Evolutionary conservation across 129 eudicot genomes (phyloP).

Genomic region (Chrysanthemum seticuspe): DNA sequence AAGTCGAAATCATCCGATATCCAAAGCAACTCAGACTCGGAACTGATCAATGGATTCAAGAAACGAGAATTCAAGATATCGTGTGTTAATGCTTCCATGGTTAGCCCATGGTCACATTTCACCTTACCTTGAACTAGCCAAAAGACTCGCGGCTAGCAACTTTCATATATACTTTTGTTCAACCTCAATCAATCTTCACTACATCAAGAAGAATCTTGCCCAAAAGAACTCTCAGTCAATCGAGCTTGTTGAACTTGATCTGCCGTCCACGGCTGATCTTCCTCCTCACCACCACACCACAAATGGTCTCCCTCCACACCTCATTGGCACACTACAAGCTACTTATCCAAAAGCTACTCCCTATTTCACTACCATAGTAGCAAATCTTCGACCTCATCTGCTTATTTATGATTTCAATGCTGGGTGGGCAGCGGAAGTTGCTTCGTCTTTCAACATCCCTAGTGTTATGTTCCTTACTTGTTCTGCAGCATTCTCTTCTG

Average conservation of each 20-base stretch:
- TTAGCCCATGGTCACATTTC: no score
- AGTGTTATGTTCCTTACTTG: constrained; percentile 17
- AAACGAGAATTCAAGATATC: not conserved
- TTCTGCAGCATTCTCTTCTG: not conserved
- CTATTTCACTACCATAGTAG: constrained; percentile 22
- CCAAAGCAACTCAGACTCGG: not conserved
- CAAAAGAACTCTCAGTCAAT: no score
- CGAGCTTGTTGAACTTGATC: no score
- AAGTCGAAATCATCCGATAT: no score
- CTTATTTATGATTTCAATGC: constrained; percentile 18
- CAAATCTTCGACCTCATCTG: constrained; percentile 22
- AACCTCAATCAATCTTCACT: not conserved
- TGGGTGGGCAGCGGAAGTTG: constrained; percentile 17
- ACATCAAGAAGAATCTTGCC: no score
- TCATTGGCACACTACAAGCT: constrained; percentile 22
- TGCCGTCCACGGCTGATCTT: constrained; percentile 23
- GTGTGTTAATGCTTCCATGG: constrained; percentile 30
- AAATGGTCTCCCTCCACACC: constrained; percentile 49
- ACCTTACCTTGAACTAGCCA: constrained; percentile 45
- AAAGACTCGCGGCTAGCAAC: constrained; percentile 27
- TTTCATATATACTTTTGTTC: constrained; percentile 29
- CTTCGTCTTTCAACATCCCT: constrained; percentile 21
- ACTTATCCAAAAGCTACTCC: constrained; percentile 21
- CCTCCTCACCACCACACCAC: constrained; percentile 50
- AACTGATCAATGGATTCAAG: not conserved